Conservation (phyloP, 176 grass and related monocot genomes). For the Themeda triandra region DNA sequence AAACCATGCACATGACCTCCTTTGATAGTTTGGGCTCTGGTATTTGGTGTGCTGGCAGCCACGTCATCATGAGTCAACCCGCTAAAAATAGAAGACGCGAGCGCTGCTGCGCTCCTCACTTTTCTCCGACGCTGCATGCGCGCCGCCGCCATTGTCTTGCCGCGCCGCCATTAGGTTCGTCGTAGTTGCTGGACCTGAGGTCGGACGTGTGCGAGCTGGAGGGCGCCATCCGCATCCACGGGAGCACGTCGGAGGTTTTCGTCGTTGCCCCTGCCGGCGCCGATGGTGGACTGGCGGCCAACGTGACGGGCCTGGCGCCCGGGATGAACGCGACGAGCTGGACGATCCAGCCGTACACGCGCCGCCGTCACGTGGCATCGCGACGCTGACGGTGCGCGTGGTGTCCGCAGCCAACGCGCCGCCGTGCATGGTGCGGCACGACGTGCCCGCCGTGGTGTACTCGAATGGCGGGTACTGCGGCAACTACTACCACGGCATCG, state of each 20-base stretch:
- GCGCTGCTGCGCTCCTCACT: too few relatives aligned
- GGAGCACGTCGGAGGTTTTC: constrained; percentile 54
- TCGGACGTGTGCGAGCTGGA: constrained; percentile 57
- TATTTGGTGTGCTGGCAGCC: too few relatives aligned
- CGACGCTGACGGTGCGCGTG: constrained; percentile 37
- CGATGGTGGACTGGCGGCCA: background rate
- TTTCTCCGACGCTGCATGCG: too few relatives aligned
- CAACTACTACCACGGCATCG: constrained; percentile 84
- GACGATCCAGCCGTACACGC: constrained; percentile 66
- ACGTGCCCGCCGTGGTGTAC: constrained; percentile 53
- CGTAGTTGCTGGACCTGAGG: constrained; percentile 35
- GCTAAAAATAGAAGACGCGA: too few relatives aligned
- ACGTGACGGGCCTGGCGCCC: background rate
- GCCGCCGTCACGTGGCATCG: constrained; percentile 48
- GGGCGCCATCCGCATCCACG: constrained; percentile 54
- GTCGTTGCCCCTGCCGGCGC: constrained; percentile 6
- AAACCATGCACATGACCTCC: too few relatives aligned
- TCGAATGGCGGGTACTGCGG: constrained; percentile 63
- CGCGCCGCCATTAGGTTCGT: too few relatives aligned
- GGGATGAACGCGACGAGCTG: constrained; percentile 39
- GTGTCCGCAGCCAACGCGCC: constrained; percentile 28
- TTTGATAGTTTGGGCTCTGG: too few relatives aligned
- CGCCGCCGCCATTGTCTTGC: too few relatives aligned
- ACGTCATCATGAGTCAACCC: too few relatives aligned
- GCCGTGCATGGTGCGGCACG: constrained; percentile 43